Conservation (phyloP, 2,329 filamentous ascomycete genomes). For the Alternaria sp. region DNA sequence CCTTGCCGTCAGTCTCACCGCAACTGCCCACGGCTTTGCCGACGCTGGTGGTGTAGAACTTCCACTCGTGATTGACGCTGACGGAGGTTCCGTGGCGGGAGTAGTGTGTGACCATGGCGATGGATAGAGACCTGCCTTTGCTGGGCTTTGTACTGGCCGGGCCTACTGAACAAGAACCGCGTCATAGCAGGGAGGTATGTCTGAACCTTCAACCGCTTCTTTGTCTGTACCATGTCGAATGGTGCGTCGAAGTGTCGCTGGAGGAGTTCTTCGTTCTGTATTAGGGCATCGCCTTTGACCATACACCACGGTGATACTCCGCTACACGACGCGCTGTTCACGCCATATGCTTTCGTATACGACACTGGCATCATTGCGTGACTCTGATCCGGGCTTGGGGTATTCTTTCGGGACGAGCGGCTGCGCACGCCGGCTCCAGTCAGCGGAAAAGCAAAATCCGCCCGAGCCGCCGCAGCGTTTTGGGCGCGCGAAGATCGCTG, state of each 20-base stretch:
- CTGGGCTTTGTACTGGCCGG: not conserved
- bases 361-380: constrained; percentile 55
- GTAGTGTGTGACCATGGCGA: not conserved
- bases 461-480: too few relatives aligned
- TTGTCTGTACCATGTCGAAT: constrained; percentile 80
- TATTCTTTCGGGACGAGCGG: not conserved
- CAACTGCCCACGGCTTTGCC: not conserved
- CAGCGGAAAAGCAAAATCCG: too few relatives aligned
- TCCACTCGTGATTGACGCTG: not conserved
- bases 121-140: not conserved
- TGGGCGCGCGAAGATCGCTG: too few relatives aligned
- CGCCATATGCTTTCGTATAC: constrained; percentile 41
- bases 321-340: constrained; percentile 42
- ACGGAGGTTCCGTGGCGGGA: not conserved
- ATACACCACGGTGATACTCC: constrained; percentile 43
- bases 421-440: too few relatives aligned
- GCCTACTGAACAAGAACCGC: constrained; percentile 73
- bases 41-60: not conserved
- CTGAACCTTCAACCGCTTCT: constrained; percentile 77
- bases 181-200: constrained; percentile 82
- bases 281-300: constrained; percentile 71
- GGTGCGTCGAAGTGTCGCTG: constrained; percentile 76
- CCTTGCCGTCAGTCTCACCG: not conserved
- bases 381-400: constrained; percentile 29
- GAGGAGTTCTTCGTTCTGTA: constrained; percentile 63